Evolutionary conservation across 2,329 filamentous ascomycete genomes (phyloP).

Genomic region (Trichoderma pleuroti): DNA sequence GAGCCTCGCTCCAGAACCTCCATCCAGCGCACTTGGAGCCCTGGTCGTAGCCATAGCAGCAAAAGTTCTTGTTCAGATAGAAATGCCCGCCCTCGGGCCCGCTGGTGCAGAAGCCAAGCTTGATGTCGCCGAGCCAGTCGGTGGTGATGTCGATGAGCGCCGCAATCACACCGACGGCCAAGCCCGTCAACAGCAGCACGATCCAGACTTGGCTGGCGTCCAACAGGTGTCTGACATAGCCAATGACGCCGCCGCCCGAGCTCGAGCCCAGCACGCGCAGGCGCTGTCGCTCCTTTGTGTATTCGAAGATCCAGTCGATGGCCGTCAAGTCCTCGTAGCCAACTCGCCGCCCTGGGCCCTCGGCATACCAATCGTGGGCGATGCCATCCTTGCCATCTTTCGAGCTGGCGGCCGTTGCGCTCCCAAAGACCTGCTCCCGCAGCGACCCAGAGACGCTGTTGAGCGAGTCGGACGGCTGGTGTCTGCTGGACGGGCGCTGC

Average conservation of each 20-base stretch:
- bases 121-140: slow-evolving; percentile 91
- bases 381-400: slow-evolving; percentile 53
- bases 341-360: slow-evolving; percentile 83
- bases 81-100: slow-evolving; percentile 74
- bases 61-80: slow-evolving; percentile 88
- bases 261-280: slow-evolving; percentile 71
- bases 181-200: slow-evolving; percentile 78
- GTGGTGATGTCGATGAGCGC: slow-evolving; percentile 86
- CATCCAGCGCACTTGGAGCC: slow-evolving; percentile 80
- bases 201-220: slow-evolving; percentile 93
- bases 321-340: slow-evolving; percentile 95
- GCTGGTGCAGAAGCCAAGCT: slow-evolving; percentile 81
- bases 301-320: slow-evolving; percentile 99
- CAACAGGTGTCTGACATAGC: slow-evolving; percentile 67
- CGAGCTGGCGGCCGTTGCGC: slow-evolving; percentile 24
- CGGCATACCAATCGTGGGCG: slow-evolving; percentile 77
- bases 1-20: slow-evolving; percentile 75
- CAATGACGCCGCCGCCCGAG: slow-evolving; percentile 65
- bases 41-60: slow-evolving; percentile 87
- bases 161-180: slow-evolving; percentile 79
- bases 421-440: background rate
- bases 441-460: slow-evolving; percentile 10
- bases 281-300: slow-evolving; percentile 90
- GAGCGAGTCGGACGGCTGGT: slow-evolving; percentile 2
- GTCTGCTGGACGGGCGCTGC: background rate